Evolutionary conservation across 2,329 filamentous ascomycete genomes (phyloP), one percentile per base, ranked within the genome.

Genomic region (Onygenales sp.): DNA sequence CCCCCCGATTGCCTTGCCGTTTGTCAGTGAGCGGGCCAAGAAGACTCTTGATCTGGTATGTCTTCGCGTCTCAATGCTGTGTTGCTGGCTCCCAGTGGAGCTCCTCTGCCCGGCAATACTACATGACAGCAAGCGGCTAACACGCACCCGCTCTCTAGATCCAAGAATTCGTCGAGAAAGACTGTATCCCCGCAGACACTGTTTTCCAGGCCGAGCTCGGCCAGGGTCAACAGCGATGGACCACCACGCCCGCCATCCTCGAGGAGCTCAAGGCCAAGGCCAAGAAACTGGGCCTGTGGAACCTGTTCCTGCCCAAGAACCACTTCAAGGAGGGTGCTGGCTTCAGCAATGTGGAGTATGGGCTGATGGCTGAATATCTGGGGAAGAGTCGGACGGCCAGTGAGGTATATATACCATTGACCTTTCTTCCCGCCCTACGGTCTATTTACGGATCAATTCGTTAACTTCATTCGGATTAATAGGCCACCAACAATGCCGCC

Each of bases 261-360:
- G 93, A 98, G 61, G 85, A 93, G 52, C 80, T 98, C 62, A 97
- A 97, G 80, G 76, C 74, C 59, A 87, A 90, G 70, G 93, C 92
- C 44, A 81, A 79, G 65, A 79, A 86, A 62, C 80, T 95, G 31
- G 93, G 92, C 1, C 78, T 98, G 45, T 98, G 93, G 93, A 98
- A 98, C 74, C 87, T 98, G 85, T 98, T 98, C 78, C 74, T 98
- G 61, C 88, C 93, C 59, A 92, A 87, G 76, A 90, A 85, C 63
- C 91, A 96, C 74, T 97, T 96, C 79, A 88, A 86, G 70, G 88
- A 96, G 75, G 94, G 90, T 1, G 90, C 92, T 27, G 93, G 93
- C 36, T 96, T 89, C 75, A 88, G 84, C 56, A 98, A 97, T 72
- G 77, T 98, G 57, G 93, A 98, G 74, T 98, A 98, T 67, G 93